Percentiles rank a stretch among this genome's conserved stretches.
Evolutionary conservation across 2,329 filamentous ascomycete species (phyloP).

Genomic region (Cladosporium oxysporum): DNA sequence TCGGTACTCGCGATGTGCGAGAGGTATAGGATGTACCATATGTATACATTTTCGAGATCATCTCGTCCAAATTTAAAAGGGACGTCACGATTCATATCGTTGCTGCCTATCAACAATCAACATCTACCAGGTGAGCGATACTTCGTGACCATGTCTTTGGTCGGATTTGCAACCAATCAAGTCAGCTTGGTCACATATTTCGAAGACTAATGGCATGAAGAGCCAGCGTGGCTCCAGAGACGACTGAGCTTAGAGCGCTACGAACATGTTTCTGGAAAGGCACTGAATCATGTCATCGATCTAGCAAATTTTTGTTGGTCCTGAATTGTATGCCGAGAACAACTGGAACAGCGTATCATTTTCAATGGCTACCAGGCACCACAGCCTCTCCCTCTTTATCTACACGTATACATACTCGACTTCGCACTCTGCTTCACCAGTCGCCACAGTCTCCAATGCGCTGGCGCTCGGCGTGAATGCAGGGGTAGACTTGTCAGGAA

Average conservation of each 20-base stretch:
- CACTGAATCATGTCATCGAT: background rate
- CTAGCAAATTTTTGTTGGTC: background rate
- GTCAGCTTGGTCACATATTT: too few species aligned
- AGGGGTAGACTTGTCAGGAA: background rate
- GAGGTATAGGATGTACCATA: slow-evolving; percentile 14
- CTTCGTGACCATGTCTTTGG: too few species aligned
- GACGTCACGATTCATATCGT: background rate
- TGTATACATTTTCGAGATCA: background rate
- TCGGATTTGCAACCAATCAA: too few species aligned
- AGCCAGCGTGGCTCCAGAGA: too few species aligned
- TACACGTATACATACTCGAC: slow-evolving; percentile 5
- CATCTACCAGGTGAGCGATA: background rate
- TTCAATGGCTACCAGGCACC: background rate
- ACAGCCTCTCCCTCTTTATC: background rate
- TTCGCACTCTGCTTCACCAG: slow-evolving; percentile 1
- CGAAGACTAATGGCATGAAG: too few species aligned
- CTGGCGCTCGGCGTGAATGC: background rate
- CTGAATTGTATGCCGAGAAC: background rate
- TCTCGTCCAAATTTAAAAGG: background rate
- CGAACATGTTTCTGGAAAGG: background rate
- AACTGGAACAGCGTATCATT: background rate
- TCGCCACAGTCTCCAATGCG: background rate
- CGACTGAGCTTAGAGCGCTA: too few species aligned
- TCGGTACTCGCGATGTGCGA: slow-evolving; percentile 21
- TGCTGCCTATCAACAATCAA: background rate